Base-by-base conservation (phyloP, 768 basidiomycete genomes). In the Tremella fuciformis region DNA sequence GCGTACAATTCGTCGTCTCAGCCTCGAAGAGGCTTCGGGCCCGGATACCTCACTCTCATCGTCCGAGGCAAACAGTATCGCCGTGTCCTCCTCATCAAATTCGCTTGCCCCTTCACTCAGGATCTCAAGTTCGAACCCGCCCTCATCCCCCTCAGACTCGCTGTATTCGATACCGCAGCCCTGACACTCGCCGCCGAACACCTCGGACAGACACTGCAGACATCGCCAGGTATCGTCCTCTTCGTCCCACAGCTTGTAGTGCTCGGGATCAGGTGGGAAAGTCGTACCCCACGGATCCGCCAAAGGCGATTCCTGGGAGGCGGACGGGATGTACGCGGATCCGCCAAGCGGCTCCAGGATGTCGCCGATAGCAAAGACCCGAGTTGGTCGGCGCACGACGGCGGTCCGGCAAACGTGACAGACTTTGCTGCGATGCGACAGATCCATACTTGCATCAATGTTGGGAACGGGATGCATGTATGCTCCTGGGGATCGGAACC, bases 371-470 rank as follows among this genome's bases (percentile, higher is more conserved):
- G 55, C 50, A 52, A 65, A 74, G 47, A 67, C 56, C 37, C 67
- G 41, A 1, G 67, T 57, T 1, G 72, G 72, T 25, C 67, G 67
- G 25, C 64, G 60, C 25, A 67, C 26, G 22, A 74, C 56, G 22
- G 34, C 21, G 18, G 59, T 39, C 34, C 72, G 72, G 53, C 72
- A 74, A 46, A 67, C 60, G 50, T 67, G 67, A 41, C 72, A 74
- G 13, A 63, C 16, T 37, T 74, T 74, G 24, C 59, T 40, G 11
- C 65, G 65, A 48, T 69, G 63, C 2, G 63, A 55, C 8, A 74
- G 56, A 55, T 74, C 61, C 24, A 54, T 48, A 13, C 61, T 56
- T 21, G 39, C 19, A 2, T 51, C 48, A 34, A 63, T 61, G 22
- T 25, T n/a, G 16, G 47, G 47, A n/a, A 62, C 13, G 15, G 56